phyloP scores from a whole-genome alignment of 2,329 filamentous ascomycete genomes.

The Apiospora pterosperma region DNA sequence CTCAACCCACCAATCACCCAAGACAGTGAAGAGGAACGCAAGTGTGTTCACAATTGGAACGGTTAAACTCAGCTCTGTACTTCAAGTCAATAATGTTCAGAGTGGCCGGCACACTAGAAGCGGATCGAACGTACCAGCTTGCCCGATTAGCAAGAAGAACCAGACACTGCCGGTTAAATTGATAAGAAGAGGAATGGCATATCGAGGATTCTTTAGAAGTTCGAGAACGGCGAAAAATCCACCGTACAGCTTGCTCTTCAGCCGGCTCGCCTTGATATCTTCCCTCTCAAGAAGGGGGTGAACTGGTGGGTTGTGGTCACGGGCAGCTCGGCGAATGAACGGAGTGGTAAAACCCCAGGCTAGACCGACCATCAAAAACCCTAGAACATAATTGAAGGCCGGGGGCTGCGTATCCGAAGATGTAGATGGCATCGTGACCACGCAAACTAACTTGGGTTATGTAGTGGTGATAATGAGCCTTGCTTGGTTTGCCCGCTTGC shows the following conservation, averaged over 20 bases:
- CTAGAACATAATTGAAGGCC: conserved; percentile 77
- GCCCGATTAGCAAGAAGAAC: conserved; percentile 93
- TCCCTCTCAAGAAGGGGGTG: conserved; percentile 52
- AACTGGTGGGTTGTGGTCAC: conserved; percentile 63
- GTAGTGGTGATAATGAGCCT: not conserved
- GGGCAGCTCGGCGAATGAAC: conserved; percentile 85
- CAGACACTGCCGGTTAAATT: conserved; percentile 93
- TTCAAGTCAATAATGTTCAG: not conserved
- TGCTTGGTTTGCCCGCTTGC: not conserved
- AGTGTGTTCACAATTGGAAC: conserved; percentile 93
- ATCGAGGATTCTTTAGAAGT: conserved; percentile 74
- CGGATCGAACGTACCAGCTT: conserved; percentile 67
- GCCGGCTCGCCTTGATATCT: conserved; percentile 52
- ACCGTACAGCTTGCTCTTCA: conserved; percentile 60
- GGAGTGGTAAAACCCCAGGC: conserved; percentile 92
- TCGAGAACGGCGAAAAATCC: conserved; percentile 75
- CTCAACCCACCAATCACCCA: conserved; percentile 94
- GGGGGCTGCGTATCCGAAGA: conserved; percentile 36
- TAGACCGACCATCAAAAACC: conserved; percentile 85
- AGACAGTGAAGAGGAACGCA: conserved; percentile 91
- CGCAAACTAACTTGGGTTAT: not conserved
- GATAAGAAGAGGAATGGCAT: conserved; percentile 78
- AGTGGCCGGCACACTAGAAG: not conserved
- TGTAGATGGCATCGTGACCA: conserved; percentile 18
- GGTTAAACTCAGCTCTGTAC: conserved; percentile 79